phyloP scores from a whole-genome alignment of 192 early-diverging fungal genomes.

The Linnemannia zychae region DNA sequence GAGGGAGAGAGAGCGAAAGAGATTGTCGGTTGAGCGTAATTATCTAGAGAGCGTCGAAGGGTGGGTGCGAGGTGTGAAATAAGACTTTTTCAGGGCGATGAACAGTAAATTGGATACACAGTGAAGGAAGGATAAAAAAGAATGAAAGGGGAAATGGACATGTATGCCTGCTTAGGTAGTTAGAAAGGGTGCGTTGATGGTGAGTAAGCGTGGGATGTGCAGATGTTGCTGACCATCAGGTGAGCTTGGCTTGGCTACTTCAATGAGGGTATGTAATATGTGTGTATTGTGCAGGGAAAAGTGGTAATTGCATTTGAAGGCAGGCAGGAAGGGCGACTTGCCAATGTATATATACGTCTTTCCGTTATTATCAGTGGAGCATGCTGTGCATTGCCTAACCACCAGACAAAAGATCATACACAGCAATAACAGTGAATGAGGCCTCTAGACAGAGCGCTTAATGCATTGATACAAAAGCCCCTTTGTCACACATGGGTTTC shows the following conservation, averaged over 20 bases:
- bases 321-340: not conserved
- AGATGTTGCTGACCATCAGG: not conserved
- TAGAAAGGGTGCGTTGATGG: not conserved
- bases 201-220: not conserved
- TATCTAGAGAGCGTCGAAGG: not conserved
- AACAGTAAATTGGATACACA: not conserved
- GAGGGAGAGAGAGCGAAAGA: not conserved
- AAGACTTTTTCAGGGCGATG: not conserved
- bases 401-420: not conserved
- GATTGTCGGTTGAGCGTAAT: not conserved
- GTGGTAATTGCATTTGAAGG: not conserved
- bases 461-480: not conserved
- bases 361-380: not conserved
- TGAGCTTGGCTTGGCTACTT: not conserved
- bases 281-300: not conserved
- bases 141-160: not conserved
- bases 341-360: not conserved
- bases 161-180: not conserved
- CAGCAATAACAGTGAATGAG: not conserved
- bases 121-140: too few relatives aligned
- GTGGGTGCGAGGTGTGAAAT: not conserved
- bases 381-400: not conserved
- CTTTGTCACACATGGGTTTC: constrained; percentile 10
- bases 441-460: too few relatives aligned
- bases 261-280: not conserved